These are phyloP conservation scores for Solanum clarkiae DNA, from an alignment of 257 asterid genomes.

Conservation along the genomic window DNA sequence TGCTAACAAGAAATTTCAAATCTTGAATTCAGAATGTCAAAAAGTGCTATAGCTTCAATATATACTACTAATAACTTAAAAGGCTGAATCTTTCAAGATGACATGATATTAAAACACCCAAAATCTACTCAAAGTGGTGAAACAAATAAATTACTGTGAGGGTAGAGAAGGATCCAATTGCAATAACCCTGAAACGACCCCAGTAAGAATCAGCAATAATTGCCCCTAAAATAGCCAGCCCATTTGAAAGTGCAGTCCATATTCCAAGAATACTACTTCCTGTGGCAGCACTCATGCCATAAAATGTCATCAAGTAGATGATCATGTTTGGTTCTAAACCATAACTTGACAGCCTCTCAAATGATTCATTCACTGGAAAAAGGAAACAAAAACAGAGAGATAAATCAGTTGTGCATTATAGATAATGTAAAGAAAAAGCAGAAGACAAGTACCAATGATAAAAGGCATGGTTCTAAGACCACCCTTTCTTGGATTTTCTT, in stretches of 20 bases:
- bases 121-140: neutral
- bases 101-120: neutral
- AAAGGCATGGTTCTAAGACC: conserved; percentile 14
- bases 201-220: conserved; percentile 1
- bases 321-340: conserved; percentile 10
- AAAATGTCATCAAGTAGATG: conserved; percentile 2
- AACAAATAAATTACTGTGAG: conserved; percentile 1
- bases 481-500: neutral
- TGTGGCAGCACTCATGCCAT: neutral
- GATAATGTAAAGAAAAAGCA: neutral
- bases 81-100: neutral
- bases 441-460: neutral
- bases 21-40: neutral
- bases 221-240: conserved; percentile 4
- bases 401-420: neutral
- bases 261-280: neutral
- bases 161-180: neutral
- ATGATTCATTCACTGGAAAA: conserved; percentile 11
- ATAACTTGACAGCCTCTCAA: conserved; percentile 6
- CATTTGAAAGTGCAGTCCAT: neutral
- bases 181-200: neutral
- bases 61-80: neutral
- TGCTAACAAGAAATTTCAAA: neutral
- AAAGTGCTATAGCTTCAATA: neutral
- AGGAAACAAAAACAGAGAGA: neutral